Evolutionary conservation across 2,329 filamentous ascomycete species (phyloP), one percentile per base, ranked within the genome.

Genomic region (Fusarium fujikuroi): DNA sequence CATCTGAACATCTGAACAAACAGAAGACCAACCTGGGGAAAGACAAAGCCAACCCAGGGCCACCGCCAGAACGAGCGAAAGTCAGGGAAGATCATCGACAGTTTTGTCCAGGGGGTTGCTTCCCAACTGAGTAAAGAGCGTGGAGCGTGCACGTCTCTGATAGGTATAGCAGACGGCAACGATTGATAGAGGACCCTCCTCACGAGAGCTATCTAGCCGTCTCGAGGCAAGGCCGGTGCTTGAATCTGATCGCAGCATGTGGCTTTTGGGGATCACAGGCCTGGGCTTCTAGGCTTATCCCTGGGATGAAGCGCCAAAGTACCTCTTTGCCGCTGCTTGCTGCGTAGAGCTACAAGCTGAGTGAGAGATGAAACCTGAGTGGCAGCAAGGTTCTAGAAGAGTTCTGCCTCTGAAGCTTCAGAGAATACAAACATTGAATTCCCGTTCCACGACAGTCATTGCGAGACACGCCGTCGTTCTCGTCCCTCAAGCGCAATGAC

Each of bases 211-310:
- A 36, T 61, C 73, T 75, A 75, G 61, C 72, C 66, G n/a, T 58
- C 59, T 75, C 49, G 40, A 75, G 73, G 21, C 36, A 75, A 75
- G 59, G 52, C 67, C 42, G 63, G 63, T 60, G 59, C 50, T 74
- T 76, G 75, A 77, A 77, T 77, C 75, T 76, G 70, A 76, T 77
- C 75, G 74, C 72, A 76, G 67, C 68, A 69, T 60, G 75, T 77
- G 75, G 75, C 74, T 77, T 77, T 77, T 44, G 64, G 64, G 74
- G 72, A 77, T 77, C 72, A 77, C 72, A 76, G 72, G 72, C 67
- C 50, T 70, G 42, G 43, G 36, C 37, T 68, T 37, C 75, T 70
- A 40, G 75, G 74, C 76, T 77, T 49, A 73, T 75, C 75, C 75
- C 58, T 65, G 46, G 32, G 54, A 16, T 53, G 57, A 37, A 61